Percentiles rank a stretch among this genome's conserved stretches.
Conservation (phyloP, 2,329 filamentous ascomycete genomes). For the Tolypocladium guangdongense region DNA sequence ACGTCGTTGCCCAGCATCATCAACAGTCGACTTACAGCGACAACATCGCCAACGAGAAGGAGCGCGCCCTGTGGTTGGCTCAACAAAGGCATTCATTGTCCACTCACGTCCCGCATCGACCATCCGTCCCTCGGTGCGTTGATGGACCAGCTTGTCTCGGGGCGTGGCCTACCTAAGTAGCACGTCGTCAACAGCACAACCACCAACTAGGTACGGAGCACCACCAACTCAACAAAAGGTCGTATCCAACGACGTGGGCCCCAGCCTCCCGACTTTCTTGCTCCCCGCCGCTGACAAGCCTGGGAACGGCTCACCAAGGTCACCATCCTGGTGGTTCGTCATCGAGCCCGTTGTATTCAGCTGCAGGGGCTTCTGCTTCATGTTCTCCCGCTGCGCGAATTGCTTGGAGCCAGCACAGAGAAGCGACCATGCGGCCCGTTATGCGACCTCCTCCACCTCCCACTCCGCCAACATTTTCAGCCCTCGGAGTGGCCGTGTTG, state of each 20-base stretch:
- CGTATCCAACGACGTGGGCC: neutral
- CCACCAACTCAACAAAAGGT: no score
- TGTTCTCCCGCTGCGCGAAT: neutral
- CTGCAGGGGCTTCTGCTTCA: neutral
- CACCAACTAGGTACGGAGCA: no score
- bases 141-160: neutral
- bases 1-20: no score
- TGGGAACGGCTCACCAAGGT: no score
- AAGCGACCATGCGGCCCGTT: neutral
- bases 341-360: neutral
- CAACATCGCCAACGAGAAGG: no score
- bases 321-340: no score
- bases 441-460: neutral
- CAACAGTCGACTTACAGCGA: no score
- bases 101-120: neutral
- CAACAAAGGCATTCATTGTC: neutral
- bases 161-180: neutral
- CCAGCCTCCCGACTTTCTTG: neutral
- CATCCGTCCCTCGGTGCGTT: neutral
- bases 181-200: neutral
- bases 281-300: neutral
- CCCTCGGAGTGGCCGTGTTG: neutral
- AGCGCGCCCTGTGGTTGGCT: neutral
- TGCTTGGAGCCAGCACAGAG: conserved; percentile 1
- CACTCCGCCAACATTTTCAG: neutral